Base-by-base conservation (phyloP, 208 protist genomes). In the Blastocrithidia nonstop region DNA sequence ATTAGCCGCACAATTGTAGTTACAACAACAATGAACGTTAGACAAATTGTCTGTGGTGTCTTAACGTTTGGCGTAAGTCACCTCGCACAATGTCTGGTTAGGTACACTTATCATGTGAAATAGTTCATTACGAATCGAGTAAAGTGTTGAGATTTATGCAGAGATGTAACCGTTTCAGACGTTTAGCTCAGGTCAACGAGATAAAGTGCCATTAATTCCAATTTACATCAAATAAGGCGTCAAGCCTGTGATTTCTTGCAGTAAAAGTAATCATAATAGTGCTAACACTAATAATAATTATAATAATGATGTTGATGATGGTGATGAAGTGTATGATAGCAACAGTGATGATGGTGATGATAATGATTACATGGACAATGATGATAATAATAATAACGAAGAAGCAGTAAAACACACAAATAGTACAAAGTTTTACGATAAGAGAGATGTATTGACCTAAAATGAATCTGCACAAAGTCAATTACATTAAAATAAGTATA, bases 71-170 rank as follows among this genome's bases (percentile, higher is more conserved):
- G n/a, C n/a, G n/a, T n/a, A n/a, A n/a, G n/a, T n/a, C n/a, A 45
- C 38, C 21, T 91, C 74, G 6, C 61, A 71, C 31, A 71, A 63
- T 29, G 66, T 82, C 48, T 91, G 82, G 82, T 58, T 91, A 17
- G 82, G 82, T 21, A 86, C 68, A 6, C 27, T 85, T 6, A 39
- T 45, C 22, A 65, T 91, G 20, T 60, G 61, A n/a, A n/a, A n/a
- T 27, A 85, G 80, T 57, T 51, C 57, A 2, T 58, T 87, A 27
- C 84, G 77, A 1, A 60, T 65, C 21, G 74, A 76, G 26, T 75
- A 87, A 50, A 78, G 88, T 45, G 58, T 86, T 42, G 63, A 87
- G 45, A 57, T 88, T 13, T 87, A 88, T 51, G 61, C 71, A 37
- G 63, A 61, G 22, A 53, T 88, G 19, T 57, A 66, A 9, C 49